Evolutionary conservation across 176 grass and related monocot genomes (phyloP), one percentile per base, ranked within the genome.

Genomic region (Metroxylon sagu): DNA sequence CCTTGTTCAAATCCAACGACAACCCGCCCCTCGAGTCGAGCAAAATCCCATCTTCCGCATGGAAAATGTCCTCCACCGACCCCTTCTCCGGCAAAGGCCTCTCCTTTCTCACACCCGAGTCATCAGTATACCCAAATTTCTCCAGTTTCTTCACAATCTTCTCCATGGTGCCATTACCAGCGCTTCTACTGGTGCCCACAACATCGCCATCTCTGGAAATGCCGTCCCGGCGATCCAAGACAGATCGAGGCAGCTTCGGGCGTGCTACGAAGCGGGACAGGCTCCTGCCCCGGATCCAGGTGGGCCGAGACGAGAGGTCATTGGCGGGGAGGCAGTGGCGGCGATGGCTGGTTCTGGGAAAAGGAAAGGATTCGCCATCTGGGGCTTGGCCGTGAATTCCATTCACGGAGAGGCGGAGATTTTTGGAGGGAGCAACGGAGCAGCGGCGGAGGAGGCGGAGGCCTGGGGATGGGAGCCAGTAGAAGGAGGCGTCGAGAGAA

Each of bases 11-110:
- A 26, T 59, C 74, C 55, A 61, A 75, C 48, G 62, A 83, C 29
- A 84, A 79, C 3, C 83, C 87, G 4, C 83, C 81, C 16, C 75
- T 77, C 17, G 66, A 65, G 77, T 90, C 85, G 7, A 86, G 86
- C 12, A 96, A 67, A 59, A 78, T 80, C 27, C 92, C 86, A 53
- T 90, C 92, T 61, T 96, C 92, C 3, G 56, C 69, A n/a, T 73
- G 78, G 64, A 96, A 96, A 25, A 90, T 75, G 67, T 96, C 92
- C 71, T 96, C 92, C 5, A 96, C 87, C 1, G 83, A 90, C 12
- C 83, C 92, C 67, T 75, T 69, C 16, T 66, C 77, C 29, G 92
- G 87, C 26, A 82, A 72, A 61, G 18, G 72, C 3, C 23, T 19
- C 74, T 59, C 74, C 21, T 71, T 59, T 51, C 17, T 57, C 27